Evolutionary conservation across 202 grass and related monocot genomes (phyloP).

Genomic region (Musa balbisiana): DNA sequence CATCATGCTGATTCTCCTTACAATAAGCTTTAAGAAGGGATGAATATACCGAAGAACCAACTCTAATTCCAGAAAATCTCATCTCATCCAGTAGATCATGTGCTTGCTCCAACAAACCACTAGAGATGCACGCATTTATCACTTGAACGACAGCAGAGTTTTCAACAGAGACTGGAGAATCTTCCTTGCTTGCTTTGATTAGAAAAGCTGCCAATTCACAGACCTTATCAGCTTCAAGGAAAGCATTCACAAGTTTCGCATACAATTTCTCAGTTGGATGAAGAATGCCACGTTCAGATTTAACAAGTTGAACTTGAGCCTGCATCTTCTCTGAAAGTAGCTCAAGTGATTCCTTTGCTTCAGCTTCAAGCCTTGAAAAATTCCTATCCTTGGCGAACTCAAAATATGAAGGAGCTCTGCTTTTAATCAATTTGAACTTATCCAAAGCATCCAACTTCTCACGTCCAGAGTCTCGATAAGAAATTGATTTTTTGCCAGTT

Average conservation of each 20-base stretch:
- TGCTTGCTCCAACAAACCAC: conserved; percentile 71
- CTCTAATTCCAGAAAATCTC: conserved; percentile 71
- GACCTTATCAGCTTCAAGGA: conserved; percentile 58
- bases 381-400: conserved; percentile 54
- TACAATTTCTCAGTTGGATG: conserved; percentile 91
- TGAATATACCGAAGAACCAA: conserved; percentile 71
- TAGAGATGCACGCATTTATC: conserved; percentile 74
- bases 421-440: conserved; percentile 32
- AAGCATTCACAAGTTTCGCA: conserved; percentile 74
- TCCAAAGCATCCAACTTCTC: conserved; percentile 23
- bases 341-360: conserved; percentile 41
- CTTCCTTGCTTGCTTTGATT: conserved; percentile 70
- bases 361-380: conserved; percentile 51
- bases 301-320: conserved; percentile 50
- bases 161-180: conserved; percentile 54
- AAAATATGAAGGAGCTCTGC: conserved; percentile 36
- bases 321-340: conserved; percentile 56
- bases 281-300: conserved; percentile 65
- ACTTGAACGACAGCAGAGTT: conserved; percentile 73
- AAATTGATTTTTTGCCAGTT: conserved; percentile 43
- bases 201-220: conserved; percentile 63
- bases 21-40: conserved; percentile 70
- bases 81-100: conserved; percentile 93
- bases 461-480: conserved; percentile 24
- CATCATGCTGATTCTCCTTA: conserved; percentile 44